Evolutionary conservation across 768 basidiomycete species (phyloP).

Genomic region (Suillus cothurnatus): DNA sequence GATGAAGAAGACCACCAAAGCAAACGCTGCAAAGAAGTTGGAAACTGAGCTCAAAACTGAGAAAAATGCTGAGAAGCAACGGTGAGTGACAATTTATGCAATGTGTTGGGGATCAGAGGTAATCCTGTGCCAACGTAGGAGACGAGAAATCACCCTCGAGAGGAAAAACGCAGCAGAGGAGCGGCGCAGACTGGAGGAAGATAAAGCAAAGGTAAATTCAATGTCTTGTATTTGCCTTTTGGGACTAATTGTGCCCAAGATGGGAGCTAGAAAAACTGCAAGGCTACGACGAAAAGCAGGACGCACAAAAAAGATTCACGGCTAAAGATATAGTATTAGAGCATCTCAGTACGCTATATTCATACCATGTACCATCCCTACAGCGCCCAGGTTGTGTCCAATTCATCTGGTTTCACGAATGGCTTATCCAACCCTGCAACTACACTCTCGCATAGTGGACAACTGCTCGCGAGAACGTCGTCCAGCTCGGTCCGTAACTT

Average conservation of each 20-base stretch:
- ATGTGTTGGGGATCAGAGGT: not conserved
- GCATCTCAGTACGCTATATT: constrained; percentile 10
- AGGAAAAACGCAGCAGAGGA: constrained; percentile 77
- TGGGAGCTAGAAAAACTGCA: constrained; percentile 80
- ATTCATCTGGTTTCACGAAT: constrained; percentile 79
- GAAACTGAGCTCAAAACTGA: constrained; percentile 76
- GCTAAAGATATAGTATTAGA: constrained; percentile 28
- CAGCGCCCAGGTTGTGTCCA: constrained; percentile 76
- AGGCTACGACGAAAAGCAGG: constrained; percentile 73
- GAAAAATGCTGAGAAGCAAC: constrained; percentile 64
- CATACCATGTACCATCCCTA: constrained; percentile 31
- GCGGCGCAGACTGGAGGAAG: constrained; percentile 53
- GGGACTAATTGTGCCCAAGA: constrained; percentile 42
- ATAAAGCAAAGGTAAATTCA: constrained; percentile 30
- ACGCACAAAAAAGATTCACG: constrained; percentile 79
- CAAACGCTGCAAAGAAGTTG: constrained; percentile 71
- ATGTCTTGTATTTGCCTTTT: not conserved
- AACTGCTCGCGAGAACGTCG: constrained; percentile 83
- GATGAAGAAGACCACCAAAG: constrained; percentile 67
- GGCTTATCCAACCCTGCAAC: constrained; percentile 84
- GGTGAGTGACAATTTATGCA: constrained; percentile 40
- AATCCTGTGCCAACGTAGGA: constrained; percentile 42
- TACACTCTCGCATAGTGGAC: constrained; percentile 92
- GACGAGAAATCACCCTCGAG: constrained; percentile 66
- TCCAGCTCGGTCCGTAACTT: constrained; percentile 84